Base-by-base conservation (phyloP, 2,329 filamentous ascomycete genomes). In the Colletotrichum agaves region DNA sequence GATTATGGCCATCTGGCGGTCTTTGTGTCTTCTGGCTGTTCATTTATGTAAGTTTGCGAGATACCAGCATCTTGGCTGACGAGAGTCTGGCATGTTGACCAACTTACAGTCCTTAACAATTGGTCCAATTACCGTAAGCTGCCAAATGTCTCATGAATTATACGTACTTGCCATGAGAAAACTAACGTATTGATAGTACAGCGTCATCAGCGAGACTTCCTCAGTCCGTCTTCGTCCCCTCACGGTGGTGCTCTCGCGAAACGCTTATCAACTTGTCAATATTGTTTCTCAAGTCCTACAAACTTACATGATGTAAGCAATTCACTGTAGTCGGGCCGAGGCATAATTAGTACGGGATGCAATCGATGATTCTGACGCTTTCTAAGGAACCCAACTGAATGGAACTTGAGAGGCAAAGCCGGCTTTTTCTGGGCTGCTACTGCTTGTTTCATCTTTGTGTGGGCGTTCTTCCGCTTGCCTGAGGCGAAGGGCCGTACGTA, bases 401-500 rank as follows among this genome's bases (percentile, higher is more conserved):
- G 78, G 79, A 78, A 82, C 58, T 71, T 76, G 5, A 76, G 77
- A 67, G 79, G 78, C 4, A 80, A 81, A 71, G 79, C 78, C 0
- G 75, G 84, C 67, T 84, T 80, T 65, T 80, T 83, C 70, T 83
- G 81, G 79, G 78, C 75, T 1, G 76, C 74, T 5, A 78, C 83
- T 19, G 81, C 82, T 63, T 75, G 83, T 19, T 62, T 80, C 5
- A 77, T 82, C 21, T 78, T 85, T 4, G 71, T 81, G 1, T 88
- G 86, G 79, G 79, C 82, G 0, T 86, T 78, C 70, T 85, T 85
- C 72, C 83, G 82, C 19, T 74, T 86, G 7, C 84, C 84, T 5
- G 86, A 88, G 74, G 82, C 84, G 0, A 83, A 82, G 46, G 82
- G 79, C 2, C 79, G 83, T 21, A 84, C 83, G 0, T 83, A 85